Base-by-base conservation (phyloP, 1,139 yeast species). In the Blastobotrys serpentis region DNA sequence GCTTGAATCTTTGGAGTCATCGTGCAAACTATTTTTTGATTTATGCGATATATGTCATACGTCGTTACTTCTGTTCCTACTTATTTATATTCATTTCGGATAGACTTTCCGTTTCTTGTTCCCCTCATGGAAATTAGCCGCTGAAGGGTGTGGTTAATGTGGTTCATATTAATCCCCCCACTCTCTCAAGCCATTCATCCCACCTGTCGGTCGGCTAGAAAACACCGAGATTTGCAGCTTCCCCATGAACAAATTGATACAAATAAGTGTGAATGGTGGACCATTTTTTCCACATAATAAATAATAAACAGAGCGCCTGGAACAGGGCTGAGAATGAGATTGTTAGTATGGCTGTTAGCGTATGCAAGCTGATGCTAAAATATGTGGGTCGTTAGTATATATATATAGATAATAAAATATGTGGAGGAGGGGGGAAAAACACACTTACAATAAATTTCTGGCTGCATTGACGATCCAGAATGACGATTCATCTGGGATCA, bases 201-300 rank as follows among this genome's bases (percentile, higher is more conserved):
- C n/a, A n/a, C n/a, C n/a, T n/a, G n/a, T n/a, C n/a, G n/a, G n/a
- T 11, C 32, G 36, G 29, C n/a, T 30, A 41, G 18, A 41, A 41
- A 13, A 41, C 34, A 23, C 34, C 34, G 43, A 41, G 43, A 18
- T 32, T 32, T 13, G 33, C 33, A 13, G 30, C 25, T 13, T 41
- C 43, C n/a, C 32, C 37, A 19, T 32, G 43, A 21, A 37, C 23
- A 19, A 37, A 18, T 25, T 43, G 42, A 19, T 17, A 17, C 11
- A 43, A 2, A 13, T 25, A 37, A 4, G 42, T 19, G 33, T 26
- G 11, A 18, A 47, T 23, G 34, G 46, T 34, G 32, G 46, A 47
- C 60, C 60, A 56, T 39, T 56, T 54, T 46, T 55, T 55, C 52
- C 60, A 49, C 47, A 52, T 44, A 32, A 56, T 52, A 40, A 54